Conservation (phyloP, 2,329 filamentous ascomycete species). For the Diaporthe aspalathi region DNA sequence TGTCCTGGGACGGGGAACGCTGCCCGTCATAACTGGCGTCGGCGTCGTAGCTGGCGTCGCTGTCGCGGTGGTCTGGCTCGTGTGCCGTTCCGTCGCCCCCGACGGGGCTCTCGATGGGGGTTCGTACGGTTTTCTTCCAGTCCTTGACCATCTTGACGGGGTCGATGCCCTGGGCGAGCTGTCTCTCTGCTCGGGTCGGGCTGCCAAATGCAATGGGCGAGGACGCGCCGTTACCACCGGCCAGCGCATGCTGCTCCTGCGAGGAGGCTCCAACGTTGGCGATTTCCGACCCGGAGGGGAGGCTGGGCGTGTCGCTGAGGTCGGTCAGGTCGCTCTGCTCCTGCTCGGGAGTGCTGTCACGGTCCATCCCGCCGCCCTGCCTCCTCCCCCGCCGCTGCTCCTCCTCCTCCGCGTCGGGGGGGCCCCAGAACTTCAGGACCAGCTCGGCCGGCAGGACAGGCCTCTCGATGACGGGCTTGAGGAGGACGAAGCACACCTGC, state of each 20-base stretch:
- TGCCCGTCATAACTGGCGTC: not conserved
- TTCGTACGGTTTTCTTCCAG: conserved; percentile 12
- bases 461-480: conserved; percentile 8
- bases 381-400: not conserved
- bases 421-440: conserved; percentile 23
- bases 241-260: not conserved
- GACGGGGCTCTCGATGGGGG: not conserved
- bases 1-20: not conserved
- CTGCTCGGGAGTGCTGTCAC: conserved; percentile 11
- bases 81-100: not conserved
- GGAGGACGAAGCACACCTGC: conserved; percentile 14
- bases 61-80: not conserved
- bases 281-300: not conserved
- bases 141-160: not conserved
- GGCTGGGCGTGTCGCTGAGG: conserved; percentile 24
- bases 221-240: not conserved
- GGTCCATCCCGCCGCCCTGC: not conserved
- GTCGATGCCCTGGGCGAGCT: not conserved
- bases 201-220: not conserved
- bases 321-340: conserved; percentile 23
- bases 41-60: not conserved
- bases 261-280: not conserved
- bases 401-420: not conserved
- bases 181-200: not conserved
- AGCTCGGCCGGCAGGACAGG: conserved; percentile 23